Conservation (phyloP, 1,284 basidiomycete species). For the Boletus mariae region DNA sequence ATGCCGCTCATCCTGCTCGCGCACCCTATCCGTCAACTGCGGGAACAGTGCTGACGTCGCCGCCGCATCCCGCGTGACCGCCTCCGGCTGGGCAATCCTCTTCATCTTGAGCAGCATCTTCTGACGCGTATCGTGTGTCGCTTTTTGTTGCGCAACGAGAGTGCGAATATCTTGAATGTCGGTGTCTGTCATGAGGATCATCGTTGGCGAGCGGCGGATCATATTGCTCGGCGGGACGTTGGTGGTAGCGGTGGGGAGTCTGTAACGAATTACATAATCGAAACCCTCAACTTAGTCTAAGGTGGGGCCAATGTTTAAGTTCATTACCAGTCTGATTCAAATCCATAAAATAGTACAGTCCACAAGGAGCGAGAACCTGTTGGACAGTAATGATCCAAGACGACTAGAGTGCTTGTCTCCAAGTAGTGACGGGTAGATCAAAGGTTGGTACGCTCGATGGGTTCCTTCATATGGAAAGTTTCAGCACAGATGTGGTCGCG, state of each 20-base stretch:
- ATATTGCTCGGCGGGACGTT: constrained; percentile 34
- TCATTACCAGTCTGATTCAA: no score
- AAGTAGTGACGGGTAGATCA: no score
- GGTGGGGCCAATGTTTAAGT: no score
- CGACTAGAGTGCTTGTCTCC: no score
- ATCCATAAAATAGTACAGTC: no score
- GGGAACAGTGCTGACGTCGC: constrained; percentile 19
- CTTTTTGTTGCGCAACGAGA: constrained; percentile 52
- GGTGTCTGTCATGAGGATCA: constrained; percentile 66
- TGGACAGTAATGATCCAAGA: no score
- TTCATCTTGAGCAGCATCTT: constrained; percentile 42
- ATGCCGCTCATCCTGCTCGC: constrained; percentile 33
- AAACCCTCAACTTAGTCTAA: no score
- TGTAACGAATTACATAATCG: no score
- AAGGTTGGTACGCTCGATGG: no score
- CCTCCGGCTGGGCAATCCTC: constrained; percentile 38
- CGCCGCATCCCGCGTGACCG: constrained; percentile 28
- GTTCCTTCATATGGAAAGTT: background rate
- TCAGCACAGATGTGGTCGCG: background rate
- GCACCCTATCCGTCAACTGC: no score
- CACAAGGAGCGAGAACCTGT: no score
- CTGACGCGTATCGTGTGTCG: constrained; percentile 40
- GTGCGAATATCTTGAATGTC: constrained; percentile 74
- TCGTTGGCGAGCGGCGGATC: constrained; percentile 73
- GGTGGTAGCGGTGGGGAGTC: background rate